phyloP scores from a whole-genome alignment of 1,284 basidiomycete species.

The Microbotryum lychnidis-dioicae region DNA sequence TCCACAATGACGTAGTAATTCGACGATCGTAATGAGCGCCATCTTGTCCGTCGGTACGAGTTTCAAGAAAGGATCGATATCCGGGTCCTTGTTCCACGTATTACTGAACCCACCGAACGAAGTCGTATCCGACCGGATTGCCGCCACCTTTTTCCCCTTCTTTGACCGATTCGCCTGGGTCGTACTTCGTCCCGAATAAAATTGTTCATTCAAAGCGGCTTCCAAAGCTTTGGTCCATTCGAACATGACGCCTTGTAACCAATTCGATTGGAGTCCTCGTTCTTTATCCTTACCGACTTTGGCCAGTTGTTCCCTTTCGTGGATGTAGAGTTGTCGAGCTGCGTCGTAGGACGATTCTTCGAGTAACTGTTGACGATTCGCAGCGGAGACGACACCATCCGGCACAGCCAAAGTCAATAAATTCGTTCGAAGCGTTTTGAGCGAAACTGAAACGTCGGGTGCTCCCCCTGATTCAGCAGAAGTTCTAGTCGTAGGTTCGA shows the following conservation, averaged over 20 bases:
- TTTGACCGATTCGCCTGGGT: background rate
- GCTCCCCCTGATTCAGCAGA: background rate
- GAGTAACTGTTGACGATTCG: constrained; percentile 69
- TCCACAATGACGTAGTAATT: constrained; percentile 76
- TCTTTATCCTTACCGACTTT: constrained; percentile 51
- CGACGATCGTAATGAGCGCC: constrained; percentile 81
- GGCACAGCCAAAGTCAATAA: constrained; percentile 21
- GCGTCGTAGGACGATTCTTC: constrained; percentile 79
- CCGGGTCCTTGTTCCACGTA: constrained; percentile 16
- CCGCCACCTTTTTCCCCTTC: constrained; percentile 4
- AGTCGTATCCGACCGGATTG: background rate
- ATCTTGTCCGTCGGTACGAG: constrained; percentile 70
- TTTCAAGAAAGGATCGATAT: constrained; percentile 57
- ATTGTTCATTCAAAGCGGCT: constrained; percentile 42
- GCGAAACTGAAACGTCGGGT: constrained; percentile 22
- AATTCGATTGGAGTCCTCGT: constrained; percentile 47
- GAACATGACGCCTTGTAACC: constrained; percentile 77
- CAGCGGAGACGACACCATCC: constrained; percentile 24
- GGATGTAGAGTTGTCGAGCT: constrained; percentile 61
- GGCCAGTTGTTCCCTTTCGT: constrained; percentile 56
- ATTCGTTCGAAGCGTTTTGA: constrained; percentile 26
- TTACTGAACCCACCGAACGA: background rate
- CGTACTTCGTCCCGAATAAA: background rate
- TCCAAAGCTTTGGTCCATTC: constrained; percentile 67
- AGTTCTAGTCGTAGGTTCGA: too few relatives aligned